Evolutionary conservation across 345 rosid species (phyloP).

Genomic region (Bretschneidera sinensis): DNA sequence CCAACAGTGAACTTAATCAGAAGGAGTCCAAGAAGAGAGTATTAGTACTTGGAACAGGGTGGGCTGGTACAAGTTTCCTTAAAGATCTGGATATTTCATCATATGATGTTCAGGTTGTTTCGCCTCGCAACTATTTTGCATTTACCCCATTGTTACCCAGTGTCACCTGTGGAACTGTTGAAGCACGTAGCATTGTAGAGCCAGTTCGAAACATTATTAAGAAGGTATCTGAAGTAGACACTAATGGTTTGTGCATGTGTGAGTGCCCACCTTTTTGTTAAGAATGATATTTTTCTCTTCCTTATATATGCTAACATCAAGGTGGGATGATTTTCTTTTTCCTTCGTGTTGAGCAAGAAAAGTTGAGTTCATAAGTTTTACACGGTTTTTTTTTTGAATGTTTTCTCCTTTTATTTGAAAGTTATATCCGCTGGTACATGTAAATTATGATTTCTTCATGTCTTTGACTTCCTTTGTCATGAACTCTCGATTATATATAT

Average conservation of each 20-base stretch:
- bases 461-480: too few species aligned
- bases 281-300: not conserved
- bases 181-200: conserved; percentile 93
- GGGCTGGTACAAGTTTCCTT: conserved; percentile 93
- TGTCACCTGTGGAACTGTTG: conserved; percentile 95
- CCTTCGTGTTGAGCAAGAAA: not conserved
- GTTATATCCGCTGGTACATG: not conserved
- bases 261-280: too few species aligned
- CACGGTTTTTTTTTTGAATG: not conserved
- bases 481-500: not conserved
- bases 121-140: conserved; percentile 93
- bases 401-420: not conserved
- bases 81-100: conserved; percentile 65
- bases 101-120: conserved; percentile 81
- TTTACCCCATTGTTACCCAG: conserved; percentile 94
- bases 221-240: conserved; percentile 48
- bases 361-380: not conserved
- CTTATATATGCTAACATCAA: not conserved
- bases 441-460: not conserved
- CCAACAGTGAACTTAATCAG: conserved; percentile 24
- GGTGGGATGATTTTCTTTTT: not conserved
- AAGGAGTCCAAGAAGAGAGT: conserved; percentile 50
- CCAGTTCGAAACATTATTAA: conserved; percentile 81
- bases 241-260: not conserved
- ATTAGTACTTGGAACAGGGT: conserved; percentile 94